Evolutionary conservation across 2,329 filamentous ascomycete species (phyloP).

Genomic region (Colletotrichum echinochloae): DNA sequence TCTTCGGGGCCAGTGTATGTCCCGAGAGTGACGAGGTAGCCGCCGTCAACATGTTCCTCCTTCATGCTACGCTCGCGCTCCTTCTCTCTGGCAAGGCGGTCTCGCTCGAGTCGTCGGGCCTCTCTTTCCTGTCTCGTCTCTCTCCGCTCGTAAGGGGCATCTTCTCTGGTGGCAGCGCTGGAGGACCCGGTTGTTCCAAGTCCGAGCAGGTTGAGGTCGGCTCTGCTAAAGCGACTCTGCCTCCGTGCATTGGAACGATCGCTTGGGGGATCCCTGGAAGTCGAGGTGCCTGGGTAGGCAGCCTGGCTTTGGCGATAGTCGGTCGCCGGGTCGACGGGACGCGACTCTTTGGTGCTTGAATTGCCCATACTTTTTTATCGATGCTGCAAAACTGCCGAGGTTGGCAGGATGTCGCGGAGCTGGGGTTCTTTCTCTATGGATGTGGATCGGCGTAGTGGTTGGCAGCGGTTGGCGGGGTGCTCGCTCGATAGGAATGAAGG

Average conservation of each 20-base stretch:
- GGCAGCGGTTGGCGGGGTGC: neutral
- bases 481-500: neutral
- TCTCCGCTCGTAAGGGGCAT: conserved; percentile 71
- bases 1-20: conserved; percentile 94
- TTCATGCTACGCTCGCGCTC: conserved; percentile 91
- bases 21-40: conserved; percentile 92
- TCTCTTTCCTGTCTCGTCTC: conserved; percentile 95
- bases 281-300: conserved; percentile 26
- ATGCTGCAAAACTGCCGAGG: neutral
- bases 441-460: neutral
- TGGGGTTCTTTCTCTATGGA: neutral
- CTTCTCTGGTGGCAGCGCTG: conserved; percentile 52
- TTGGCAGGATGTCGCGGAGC: neutral
- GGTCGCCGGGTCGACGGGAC: conserved; percentile 42
- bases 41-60: conserved; percentile 94
- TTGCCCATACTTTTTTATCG: conserved; percentile 52
- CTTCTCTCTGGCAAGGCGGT: conserved; percentile 78
- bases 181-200: conserved; percentile 53
- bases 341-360: conserved; percentile 55
- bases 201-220: conserved; percentile 61
- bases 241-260: conserved; percentile 35
- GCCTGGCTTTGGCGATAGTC: conserved; percentile 36
- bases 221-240: conserved; percentile 50
- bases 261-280: conserved; percentile 14
- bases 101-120: conserved; percentile 84